Base-by-base conservation (phyloP, 192 early-diverging fungal genomes). In the Podila minutissima region DNA sequence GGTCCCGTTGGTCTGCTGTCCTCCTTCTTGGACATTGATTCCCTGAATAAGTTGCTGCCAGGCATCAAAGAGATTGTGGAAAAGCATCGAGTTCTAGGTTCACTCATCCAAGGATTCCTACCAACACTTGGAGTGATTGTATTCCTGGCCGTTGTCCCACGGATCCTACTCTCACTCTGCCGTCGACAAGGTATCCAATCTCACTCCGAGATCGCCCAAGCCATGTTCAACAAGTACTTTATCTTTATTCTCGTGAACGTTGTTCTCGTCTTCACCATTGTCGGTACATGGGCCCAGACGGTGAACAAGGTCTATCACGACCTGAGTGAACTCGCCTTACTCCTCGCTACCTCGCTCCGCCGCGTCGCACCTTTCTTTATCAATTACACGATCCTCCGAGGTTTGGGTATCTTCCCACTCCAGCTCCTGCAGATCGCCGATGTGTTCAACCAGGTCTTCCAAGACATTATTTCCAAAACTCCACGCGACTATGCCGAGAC, bases 401-500 rank as follows among this genome's bases (percentile, higher is more conserved):
- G 93, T 13, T 89, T 95, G 59, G 91, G 88, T 61, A 51, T 90
- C 37, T 85, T 91, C 63, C 93, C 93, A 12, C 76, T 92, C 60
- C 90, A 93, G 74, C 81, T 95, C 46, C 63, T 94, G 60, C 93
- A 92, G 69, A 74, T 91, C 26, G 85, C 90, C 2, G 89, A 91
- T 11, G 84, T 93, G n/a, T 81, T 92, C 38, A 29, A 67, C 67
- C 87, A 90, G 68, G 76, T 72, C 19, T 74, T 93, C 49, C 83
- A 88, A 13, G 84, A 87, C 2, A 86, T 91, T 69, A 73, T 90
- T 59, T 92, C 91, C 78, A 92, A 85, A 65, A 95, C 94, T 4
- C 94, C 94, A 9, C 87, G 94, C 26, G 94, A 95, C 65, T 93
- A 92, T 74, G 91, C 93, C 8, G 91, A 94, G 49, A 85, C 90